phyloP scores from a whole-genome alignment of 1,284 basidiomycete genomes.

The Trichosporon sp. region DNA sequence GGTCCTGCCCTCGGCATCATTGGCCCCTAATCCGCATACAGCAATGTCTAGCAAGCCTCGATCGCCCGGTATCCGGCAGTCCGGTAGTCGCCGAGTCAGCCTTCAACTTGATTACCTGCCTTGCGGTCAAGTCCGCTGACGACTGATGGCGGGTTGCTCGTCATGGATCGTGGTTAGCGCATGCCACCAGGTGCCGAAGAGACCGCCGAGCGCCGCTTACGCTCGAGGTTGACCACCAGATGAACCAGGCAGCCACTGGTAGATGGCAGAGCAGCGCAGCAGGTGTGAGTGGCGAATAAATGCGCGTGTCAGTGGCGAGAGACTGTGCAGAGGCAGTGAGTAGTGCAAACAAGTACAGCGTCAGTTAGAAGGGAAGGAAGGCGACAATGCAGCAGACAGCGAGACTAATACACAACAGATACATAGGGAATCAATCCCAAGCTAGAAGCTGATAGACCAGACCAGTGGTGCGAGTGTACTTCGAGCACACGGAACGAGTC shows the following conservation, averaged over 20 bases:
- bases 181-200: neutral
- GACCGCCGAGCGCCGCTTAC: neutral
- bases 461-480: slow-evolving; percentile 12
- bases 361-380: neutral
- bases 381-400: neutral
- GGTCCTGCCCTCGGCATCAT: neutral
- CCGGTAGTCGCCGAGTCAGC: neutral
- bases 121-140: neutral
- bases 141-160: neutral
- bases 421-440: slow-evolving; percentile 15
- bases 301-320: no score
- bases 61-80: neutral
- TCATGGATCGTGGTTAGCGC: neutral
- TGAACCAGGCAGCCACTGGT: no score
- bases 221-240: no score
- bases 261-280: no score
- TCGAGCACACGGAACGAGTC: slow-evolving; percentile 9
- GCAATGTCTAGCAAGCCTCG: neutral
- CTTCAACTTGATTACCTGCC: neutral
- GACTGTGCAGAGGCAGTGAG: neutral
- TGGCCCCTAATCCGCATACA: neutral
- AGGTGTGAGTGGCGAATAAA: neutral
- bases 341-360: neutral
- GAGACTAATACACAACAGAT: neutral
- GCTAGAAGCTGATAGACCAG: neutral